Conservation (phyloP, 1,284 basidiomycete species). For the Sphagnurus paluster region DNA sequence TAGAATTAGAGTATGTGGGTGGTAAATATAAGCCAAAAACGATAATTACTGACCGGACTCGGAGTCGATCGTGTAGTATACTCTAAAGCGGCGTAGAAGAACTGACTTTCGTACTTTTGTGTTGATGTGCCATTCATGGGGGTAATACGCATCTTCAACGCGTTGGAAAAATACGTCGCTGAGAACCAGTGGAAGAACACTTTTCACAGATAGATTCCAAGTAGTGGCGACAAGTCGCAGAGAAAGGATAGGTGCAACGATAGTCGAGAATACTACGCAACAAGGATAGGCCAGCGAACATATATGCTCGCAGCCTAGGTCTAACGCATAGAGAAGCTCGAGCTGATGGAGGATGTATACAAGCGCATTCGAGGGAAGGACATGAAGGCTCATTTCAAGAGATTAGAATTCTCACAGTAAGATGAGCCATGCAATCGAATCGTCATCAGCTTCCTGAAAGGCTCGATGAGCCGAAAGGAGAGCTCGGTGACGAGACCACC, state of each 20-base stretch:
- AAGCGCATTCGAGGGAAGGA: not conserved
- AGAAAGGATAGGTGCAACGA: constrained; percentile 15
- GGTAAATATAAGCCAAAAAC: not conserved
- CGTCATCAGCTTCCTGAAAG: too few relatives aligned
- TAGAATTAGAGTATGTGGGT: not conserved
- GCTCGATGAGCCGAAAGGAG: too few relatives aligned
- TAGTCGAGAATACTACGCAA: constrained; percentile 5
- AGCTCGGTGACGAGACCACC: too few relatives aligned
- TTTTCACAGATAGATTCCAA: constrained; percentile 18
- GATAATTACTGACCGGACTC: constrained; percentile 25
- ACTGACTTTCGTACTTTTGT: constrained; percentile 23
- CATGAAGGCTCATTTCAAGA: too few relatives aligned
- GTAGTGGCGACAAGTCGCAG: constrained; percentile 19
- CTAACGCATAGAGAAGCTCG: not conserved
- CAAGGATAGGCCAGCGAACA: constrained; percentile 23
- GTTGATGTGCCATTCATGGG: constrained; percentile 29
- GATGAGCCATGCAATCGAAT: too few relatives aligned
- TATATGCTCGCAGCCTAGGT: constrained; percentile 15
- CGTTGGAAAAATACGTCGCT: constrained; percentile 16
- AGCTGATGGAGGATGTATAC: not conserved
- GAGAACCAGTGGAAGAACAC: not conserved
- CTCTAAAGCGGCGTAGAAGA: constrained; percentile 24
- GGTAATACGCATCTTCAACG: constrained; percentile 26
- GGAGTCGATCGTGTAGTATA: constrained; percentile 24
- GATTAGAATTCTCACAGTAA: too few relatives aligned